Conservation (phyloP, 192 early-diverging fungal genomes). For the Pilaira anomala region DNA sequence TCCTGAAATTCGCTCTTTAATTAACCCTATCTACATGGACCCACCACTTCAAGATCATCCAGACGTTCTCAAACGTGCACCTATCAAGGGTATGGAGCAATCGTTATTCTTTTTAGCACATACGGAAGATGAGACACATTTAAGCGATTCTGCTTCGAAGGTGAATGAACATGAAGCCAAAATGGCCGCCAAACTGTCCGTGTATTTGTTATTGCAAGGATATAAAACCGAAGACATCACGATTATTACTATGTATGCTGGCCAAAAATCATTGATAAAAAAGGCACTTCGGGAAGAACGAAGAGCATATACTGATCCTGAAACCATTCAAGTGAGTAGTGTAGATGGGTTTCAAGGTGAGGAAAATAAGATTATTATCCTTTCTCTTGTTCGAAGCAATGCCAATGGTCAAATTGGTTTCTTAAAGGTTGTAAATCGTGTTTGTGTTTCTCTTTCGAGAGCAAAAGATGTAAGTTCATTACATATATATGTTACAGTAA, state of each 20-base stretch:
- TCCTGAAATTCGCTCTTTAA: constrained; percentile 48
- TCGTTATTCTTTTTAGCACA: constrained; percentile 53
- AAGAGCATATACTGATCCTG: constrained; percentile 28
- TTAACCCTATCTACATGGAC: constrained; percentile 49
- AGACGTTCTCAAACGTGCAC: constrained; percentile 30
- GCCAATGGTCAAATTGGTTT: constrained; percentile 82
- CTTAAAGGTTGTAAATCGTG: constrained; percentile 60
- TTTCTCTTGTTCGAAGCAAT: constrained; percentile 92
- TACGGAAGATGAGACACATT: constrained; percentile 39
- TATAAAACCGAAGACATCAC: constrained; percentile 49
- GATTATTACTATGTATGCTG: constrained; percentile 55
- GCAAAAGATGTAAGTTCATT: constrained; percentile 51
- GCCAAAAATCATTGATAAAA: constrained; percentile 42
- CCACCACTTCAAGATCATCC: constrained; percentile 44
- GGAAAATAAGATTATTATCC: constrained; percentile 97
- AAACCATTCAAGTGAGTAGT: constrained; percentile 83
- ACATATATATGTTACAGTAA: no score
- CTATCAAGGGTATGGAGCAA: constrained; percentile 46
- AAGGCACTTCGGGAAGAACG: constrained; percentile 33
- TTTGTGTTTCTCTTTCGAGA: constrained; percentile 53
- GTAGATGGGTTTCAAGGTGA: constrained; percentile 98
- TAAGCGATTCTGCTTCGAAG: constrained; percentile 44
- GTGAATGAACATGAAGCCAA: constrained; percentile 46
- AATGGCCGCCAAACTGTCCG: constrained; percentile 46
- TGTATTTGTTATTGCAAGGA: constrained; percentile 51